Evolutionary conservation across 192 early-diverging fungal species (phyloP).

Genomic region (Pilaira anomala): DNA sequence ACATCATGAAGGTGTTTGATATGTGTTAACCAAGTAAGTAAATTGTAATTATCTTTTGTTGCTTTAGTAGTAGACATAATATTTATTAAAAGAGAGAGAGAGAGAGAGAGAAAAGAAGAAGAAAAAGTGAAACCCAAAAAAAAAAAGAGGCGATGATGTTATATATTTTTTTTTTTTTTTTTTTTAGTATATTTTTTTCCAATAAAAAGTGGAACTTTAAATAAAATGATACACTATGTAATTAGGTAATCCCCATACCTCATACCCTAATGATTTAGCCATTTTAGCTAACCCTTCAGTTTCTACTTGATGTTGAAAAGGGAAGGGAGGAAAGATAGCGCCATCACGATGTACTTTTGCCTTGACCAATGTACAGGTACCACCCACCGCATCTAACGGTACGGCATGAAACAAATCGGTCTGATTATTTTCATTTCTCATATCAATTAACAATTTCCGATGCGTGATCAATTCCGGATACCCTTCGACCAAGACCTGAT

Average conservation of each 20-base stretch:
- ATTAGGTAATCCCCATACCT: slow-evolving; percentile 60
- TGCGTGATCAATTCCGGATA: slow-evolving; percentile 41
- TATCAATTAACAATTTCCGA: slow-evolving; percentile 45
- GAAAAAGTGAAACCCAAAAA: neutral
- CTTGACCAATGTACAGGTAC: slow-evolving; percentile 64
- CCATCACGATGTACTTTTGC: slow-evolving; percentile 65
- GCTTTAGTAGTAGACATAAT: neutral
- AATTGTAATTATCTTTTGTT: neutral
- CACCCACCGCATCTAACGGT: slow-evolving; percentile 64
- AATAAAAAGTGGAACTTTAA: slow-evolving; percentile 5
- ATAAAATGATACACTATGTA: slow-evolving; percentile 61
- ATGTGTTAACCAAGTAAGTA: slow-evolving; percentile 4
- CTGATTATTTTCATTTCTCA: slow-evolving; percentile 21
- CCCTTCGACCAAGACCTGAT: slow-evolving; percentile 49
- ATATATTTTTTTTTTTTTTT: neutral
- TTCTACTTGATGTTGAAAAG: slow-evolving; percentile 66
- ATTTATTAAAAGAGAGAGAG: slow-evolving; percentile 3
- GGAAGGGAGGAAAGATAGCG: slow-evolving; percentile 58
- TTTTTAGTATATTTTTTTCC: neutral
- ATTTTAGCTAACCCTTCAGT: slow-evolving; percentile 74
- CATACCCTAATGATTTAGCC: slow-evolving; percentile 59
- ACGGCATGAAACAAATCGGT: slow-evolving; percentile 40
- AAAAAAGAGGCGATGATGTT: neutral
- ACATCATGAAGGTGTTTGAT: neutral
- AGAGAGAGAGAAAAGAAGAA: neutral